Base-by-base conservation (phyloP, 1,284 basidiomycete genomes). In the Taiwanofungus camphoratus region DNA sequence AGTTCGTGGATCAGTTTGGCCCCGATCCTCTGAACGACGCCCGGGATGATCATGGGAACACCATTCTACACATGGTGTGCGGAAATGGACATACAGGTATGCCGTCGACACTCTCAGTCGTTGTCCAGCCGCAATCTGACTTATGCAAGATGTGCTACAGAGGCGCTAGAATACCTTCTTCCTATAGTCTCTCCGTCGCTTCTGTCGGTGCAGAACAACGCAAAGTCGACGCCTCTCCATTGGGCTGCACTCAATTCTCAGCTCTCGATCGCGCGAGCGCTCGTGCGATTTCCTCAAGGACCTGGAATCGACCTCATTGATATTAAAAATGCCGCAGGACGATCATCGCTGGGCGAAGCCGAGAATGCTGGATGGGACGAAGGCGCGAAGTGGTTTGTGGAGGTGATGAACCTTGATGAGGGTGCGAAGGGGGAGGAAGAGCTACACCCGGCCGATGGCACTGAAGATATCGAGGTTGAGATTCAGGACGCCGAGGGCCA, bases 161-260 rank as follows among this genome's bases (percentile, higher is more conserved):
- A 91, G 51, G 59, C 87, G 8, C 71, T 92, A 39, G 70, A 80
- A 34, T 80, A 78, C 53, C 69, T 92, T 13, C 70, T 92, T 4
- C 74, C 85, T 1, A 60, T 79, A 44, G 57, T 87, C 19, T 71
- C 84, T 1, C 56, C 80, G 1, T 63, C 73, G 2, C 61, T 88
- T 2, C 59, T 91, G 22, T 64, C 76, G 2, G 66, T 69, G 1
- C 74, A 74, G 45, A 94, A 93, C 58, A 63, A 64, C 33, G 73
- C 86, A 2, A 74, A 79, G 45, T 91, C 88, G 12, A 92, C 88
- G 2, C 73, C 92, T 4, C 66, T 94, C 8, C 92, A 94, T 60
- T 94, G 91, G 91, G 91, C 92, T 0, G 79, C 87, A 1, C 61
- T 92, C 31, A 94, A 94, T 63, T 71, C 76, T 12, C 90, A 93